These are phyloP conservation scores for Heliocybe sulcata DNA, from an alignment of 1,284 basidiomycete genomes.

Conservation along the genomic window DNA sequence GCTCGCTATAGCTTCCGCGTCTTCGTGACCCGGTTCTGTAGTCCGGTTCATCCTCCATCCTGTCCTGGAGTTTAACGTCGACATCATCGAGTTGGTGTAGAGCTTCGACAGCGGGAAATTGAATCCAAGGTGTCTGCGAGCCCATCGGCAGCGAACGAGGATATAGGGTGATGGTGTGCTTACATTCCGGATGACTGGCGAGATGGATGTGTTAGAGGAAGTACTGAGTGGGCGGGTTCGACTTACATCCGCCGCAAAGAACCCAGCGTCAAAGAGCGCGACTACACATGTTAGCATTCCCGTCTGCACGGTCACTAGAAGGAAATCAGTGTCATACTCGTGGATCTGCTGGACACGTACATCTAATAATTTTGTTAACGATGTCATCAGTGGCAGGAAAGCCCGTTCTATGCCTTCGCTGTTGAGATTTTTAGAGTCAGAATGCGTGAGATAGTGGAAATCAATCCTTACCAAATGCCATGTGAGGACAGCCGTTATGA, in stretches of 20 bases:
- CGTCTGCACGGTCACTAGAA: slow-evolving; percentile 1
- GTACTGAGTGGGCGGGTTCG: no score
- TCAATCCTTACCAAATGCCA: background rate
- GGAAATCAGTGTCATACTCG: background rate
- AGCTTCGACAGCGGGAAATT: slow-evolving; percentile 1
- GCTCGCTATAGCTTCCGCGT: background rate
- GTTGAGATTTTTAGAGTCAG: no score
- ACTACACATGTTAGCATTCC: background rate
- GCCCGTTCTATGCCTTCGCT: slow-evolving; percentile 15
- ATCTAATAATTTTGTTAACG: slow-evolving; percentile 22
- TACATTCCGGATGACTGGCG: no score
- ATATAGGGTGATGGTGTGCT: no score
- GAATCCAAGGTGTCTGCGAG: slow-evolving; percentile 2
- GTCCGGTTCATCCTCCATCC: background rate
- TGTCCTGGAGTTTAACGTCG: background rate
- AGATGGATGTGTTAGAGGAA: no score
- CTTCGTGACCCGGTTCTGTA: background rate
- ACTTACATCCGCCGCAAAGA: background rate
- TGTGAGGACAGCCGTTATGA: slow-evolving; percentile 1
- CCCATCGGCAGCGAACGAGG: no score
- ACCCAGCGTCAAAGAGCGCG: background rate
- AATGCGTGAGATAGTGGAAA: background rate
- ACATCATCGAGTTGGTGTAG: slow-evolving; percentile 2
- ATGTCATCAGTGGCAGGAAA: slow-evolving; percentile 19
- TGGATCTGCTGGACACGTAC: slow-evolving; percentile 13